Evolutionary conservation across 108 stramenopile genomes (phyloP), one percentile per base, ranked within the genome.

Genomic region (Mediolabrus comicus): DNA sequence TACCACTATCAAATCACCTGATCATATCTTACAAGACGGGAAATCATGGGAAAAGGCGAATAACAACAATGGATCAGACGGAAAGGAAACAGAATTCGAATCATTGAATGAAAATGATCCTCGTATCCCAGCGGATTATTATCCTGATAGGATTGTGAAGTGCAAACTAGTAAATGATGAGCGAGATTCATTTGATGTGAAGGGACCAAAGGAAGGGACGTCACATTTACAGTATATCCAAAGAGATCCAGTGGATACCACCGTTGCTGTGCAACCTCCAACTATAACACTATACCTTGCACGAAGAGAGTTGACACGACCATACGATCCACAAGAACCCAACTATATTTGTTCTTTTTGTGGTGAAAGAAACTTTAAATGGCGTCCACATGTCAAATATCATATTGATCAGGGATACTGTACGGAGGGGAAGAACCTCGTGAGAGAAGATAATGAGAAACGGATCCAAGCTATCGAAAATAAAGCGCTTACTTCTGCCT

Each of bases 141-240:
- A 59, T 59, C 83, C 86, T 10, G 77, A 89, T 74, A 72, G 87
- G 6, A 92, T 92, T 27, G 86, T 92, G 11, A 86, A 84, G 51
- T 92, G 91, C 43, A 67, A 67, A 17, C 62, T 71, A 35, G 62
- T 92, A 27, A 69, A 70, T 12, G 80, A 85, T 34, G 72, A 77
- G 29, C 65, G 85, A 19, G 30, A 59, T 63, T 3, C 25, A 4
- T 32, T 29, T 36, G 53, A 38, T 51, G 34, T 16, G 2, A 11
- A 13, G 16, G 14, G 33, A 36, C 28, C 26, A 30, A 27, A 79
- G 74, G 2, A 62, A 74, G 28, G 53, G 34, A 26, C 43, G 35
- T 53, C 5, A 22, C 46, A 49, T 49, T 22, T 49, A 22, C 28
- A 59, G 46, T 53, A 29, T 4, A 46, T 34, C 13, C 9, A 19